Evolutionary conservation across 805 yeast genomes (phyloP).

Genomic region (Candida maltosa): DNA sequence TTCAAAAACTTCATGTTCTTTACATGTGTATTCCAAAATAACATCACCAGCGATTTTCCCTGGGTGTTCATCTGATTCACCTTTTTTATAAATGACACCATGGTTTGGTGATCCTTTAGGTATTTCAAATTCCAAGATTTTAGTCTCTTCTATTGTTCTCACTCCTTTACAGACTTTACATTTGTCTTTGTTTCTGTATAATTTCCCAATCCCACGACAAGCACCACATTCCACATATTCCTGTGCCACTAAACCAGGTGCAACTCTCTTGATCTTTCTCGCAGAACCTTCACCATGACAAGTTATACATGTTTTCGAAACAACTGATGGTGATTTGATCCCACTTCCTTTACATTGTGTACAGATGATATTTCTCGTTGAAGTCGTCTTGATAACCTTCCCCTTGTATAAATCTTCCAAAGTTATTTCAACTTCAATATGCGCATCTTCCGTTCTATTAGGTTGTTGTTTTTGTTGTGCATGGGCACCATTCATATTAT

Average conservation of each 20-base stretch:
- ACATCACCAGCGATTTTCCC: slow-evolving; percentile 79
- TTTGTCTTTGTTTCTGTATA: slow-evolving; percentile 58
- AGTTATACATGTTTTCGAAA: slow-evolving; percentile 50
- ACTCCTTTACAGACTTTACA: slow-evolving; percentile 77
- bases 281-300: slow-evolving; percentile 75
- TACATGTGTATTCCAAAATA: slow-evolving; percentile 54
- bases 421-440: slow-evolving; percentile 59
- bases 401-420: slow-evolving; percentile 79
- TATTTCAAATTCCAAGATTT: slow-evolving; percentile 73
- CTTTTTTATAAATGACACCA: slow-evolving; percentile 58
- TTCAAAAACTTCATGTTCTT: slow-evolving; percentile 45
- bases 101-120: slow-evolving; percentile 65
- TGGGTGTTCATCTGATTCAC: slow-evolving; percentile 75
- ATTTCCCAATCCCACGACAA: slow-evolving; percentile 71
- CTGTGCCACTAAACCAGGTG: slow-evolving; percentile 72
- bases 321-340: slow-evolving; percentile 53
- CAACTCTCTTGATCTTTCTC: slow-evolving; percentile 59
- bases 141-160: slow-evolving; percentile 59
- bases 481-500: slow-evolving; percentile 32
- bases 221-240: slow-evolving; percentile 57
- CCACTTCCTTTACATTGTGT: slow-evolving; percentile 74
- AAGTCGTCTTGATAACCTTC: slow-evolving; percentile 68
- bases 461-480: slow-evolving; percentile 15
- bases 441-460: slow-evolving; percentile 62
- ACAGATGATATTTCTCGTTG: slow-evolving; percentile 73